Conservation (phyloP, 139 green algal species). For the Coelastrella sp. region DNA sequence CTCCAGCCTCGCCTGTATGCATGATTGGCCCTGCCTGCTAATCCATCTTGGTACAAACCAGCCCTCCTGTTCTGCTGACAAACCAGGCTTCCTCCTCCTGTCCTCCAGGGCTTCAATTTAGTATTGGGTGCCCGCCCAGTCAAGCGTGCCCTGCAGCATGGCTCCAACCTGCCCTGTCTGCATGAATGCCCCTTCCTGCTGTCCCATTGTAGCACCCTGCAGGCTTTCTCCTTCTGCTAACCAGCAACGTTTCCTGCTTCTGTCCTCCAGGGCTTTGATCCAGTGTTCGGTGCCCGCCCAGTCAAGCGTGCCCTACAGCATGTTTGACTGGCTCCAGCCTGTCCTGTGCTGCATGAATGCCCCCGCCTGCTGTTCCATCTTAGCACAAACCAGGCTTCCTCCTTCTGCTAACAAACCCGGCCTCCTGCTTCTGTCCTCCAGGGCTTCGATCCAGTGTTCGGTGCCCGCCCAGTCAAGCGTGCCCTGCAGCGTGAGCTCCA, state of each 20-base stretch:
- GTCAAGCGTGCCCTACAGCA: slow-evolving; percentile 98
- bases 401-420: neutral
- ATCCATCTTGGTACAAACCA: no score
- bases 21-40: no score
- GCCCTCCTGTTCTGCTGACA: neutral
- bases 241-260: neutral
- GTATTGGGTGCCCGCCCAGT: slow-evolving; percentile 96
- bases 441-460: slow-evolving; percentile 96
- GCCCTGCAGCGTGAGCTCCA: slow-evolving; percentile 97
- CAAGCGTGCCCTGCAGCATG: slow-evolving; percentile 96
- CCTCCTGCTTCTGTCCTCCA: neutral
- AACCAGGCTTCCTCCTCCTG: neutral
- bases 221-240: neutral
- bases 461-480: slow-evolving; percentile 97
- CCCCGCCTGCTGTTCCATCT: no score
- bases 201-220: no score
- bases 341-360: no score
- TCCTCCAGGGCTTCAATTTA: slow-evolving; percentile 88
- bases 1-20: no score
- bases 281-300: slow-evolving; percentile 94
- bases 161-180: no score
- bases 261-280: slow-evolving; percentile 87
- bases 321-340: slow-evolving; percentile 16
- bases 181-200: no score
- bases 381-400: neutral